Evolutionary conservation across 192 early-diverging fungal species (phyloP).

Genomic region (Chytriomyces hyalinus): DNA sequence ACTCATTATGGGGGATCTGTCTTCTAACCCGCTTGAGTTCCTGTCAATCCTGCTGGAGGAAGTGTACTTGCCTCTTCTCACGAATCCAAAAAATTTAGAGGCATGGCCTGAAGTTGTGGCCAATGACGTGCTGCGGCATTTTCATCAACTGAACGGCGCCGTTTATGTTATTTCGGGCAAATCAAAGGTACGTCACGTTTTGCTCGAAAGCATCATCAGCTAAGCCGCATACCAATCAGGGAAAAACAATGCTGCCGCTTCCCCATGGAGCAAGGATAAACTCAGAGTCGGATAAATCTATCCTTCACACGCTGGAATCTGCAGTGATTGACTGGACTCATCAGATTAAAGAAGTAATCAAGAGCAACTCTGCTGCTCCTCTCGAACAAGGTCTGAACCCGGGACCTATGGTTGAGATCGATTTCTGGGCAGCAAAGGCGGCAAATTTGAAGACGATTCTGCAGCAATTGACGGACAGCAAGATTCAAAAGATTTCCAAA

Average conservation of each 20-base stretch:
- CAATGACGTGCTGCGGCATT: slow-evolving; percentile 67
- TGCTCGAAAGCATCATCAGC: slow-evolving; percentile 1
- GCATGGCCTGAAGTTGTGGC: slow-evolving; percentile 74
- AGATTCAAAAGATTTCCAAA: slow-evolving; percentile 66
- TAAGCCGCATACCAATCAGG: slow-evolving; percentile 38
- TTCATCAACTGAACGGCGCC: slow-evolving; percentile 67
- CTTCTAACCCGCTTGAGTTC: slow-evolving; percentile 66
- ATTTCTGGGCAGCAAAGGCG: slow-evolving; percentile 73
- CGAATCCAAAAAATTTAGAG: slow-evolving; percentile 68
- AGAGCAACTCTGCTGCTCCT: slow-evolving; percentile 62
- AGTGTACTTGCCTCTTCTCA: slow-evolving; percentile 67
- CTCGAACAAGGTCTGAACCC: slow-evolving; percentile 69
- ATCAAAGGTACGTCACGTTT: slow-evolving; percentile 54
- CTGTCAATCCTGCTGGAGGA: slow-evolving; percentile 62
- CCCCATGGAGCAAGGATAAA: slow-evolving; percentile 62
- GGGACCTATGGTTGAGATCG: slow-evolving; percentile 68
- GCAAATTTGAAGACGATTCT: slow-evolving; percentile 68
- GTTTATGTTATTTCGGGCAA: slow-evolving; percentile 72
- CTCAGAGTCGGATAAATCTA: slow-evolving; percentile 55
- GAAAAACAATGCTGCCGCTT: slow-evolving; percentile 70
- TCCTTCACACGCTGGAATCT: slow-evolving; percentile 67
- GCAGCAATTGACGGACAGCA: slow-evolving; percentile 66
- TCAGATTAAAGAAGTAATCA: slow-evolving; percentile 72
- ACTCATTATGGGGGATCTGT: slow-evolving; percentile 63
- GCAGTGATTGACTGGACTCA: slow-evolving; percentile 75